A percentile compares a stretch with the other conserved stretches of the same genome.
phyloP scores from a whole-genome alignment of 768 basidiomycete genomes.

The Termitomyces sp. region DNA sequence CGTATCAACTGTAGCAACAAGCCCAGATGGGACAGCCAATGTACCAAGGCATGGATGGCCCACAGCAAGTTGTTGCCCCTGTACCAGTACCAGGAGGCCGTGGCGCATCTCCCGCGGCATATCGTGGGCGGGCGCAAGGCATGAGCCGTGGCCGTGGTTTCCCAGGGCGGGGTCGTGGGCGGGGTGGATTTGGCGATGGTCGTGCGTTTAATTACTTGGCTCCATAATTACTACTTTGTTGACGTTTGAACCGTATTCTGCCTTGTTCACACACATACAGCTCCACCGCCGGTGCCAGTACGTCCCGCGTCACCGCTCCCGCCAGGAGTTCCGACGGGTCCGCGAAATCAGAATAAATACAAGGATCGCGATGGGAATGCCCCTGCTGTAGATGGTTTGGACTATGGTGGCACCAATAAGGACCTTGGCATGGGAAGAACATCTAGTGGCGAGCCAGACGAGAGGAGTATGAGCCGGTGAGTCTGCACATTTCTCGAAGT shows the following conservation, averaged over 20 bases:
- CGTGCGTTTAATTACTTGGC: constrained; percentile 19
- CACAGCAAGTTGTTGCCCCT: constrained; percentile 41
- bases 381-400: constrained; percentile 84
- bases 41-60: constrained; percentile 59
- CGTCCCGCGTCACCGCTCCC: constrained; percentile 84
- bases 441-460: constrained; percentile 66
- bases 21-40: constrained; percentile 61
- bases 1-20: constrained; percentile 45
- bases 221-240: neutral
- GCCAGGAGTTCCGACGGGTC: constrained; percentile 84
- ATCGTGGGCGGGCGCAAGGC: constrained; percentile 30
- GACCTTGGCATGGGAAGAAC: constrained; percentile 42
- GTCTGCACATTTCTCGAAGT: constrained; percentile 12
- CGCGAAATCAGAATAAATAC: constrained; percentile 85
- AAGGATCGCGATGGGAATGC: constrained; percentile 86
- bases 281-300: constrained; percentile 49
- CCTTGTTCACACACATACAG: neutral
- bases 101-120: constrained; percentile 26
- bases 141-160: constrained; percentile 43
- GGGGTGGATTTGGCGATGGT: constrained; percentile 37
- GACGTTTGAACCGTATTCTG: constrained; percentile 20
- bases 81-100: constrained; percentile 38
- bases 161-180: constrained; percentile 37
- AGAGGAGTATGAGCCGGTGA: constrained; percentile 57
- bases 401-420: constrained; percentile 68